Evolutionary conservation across 1,284 basidiomycete genomes (phyloP).

Genomic region (Inonotus hispidus): DNA sequence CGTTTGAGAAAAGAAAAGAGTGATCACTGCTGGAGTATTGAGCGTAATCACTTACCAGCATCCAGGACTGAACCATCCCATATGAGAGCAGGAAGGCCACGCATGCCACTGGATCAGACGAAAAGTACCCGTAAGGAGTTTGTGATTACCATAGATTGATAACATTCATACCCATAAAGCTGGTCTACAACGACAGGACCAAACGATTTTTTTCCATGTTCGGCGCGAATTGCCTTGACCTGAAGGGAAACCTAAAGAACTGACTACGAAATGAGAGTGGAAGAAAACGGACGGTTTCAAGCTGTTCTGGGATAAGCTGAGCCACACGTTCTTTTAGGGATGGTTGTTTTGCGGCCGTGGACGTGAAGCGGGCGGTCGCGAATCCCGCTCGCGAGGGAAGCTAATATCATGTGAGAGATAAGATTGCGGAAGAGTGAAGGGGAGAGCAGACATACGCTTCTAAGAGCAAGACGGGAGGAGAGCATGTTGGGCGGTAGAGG

Average conservation of each 20-base stretch:
- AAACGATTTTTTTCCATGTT: slow-evolving; percentile 86
- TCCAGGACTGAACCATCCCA: slow-evolving; percentile 98
- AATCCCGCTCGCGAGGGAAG: slow-evolving; percentile 12
- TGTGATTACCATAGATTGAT: background rate
- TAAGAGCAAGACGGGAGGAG: slow-evolving; percentile 39
- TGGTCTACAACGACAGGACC: slow-evolving; percentile 90
- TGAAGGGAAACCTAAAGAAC: slow-evolving; percentile 27
- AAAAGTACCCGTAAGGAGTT: background rate
- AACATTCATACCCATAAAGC: slow-evolving; percentile 60
- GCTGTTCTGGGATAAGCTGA: slow-evolving; percentile 85
- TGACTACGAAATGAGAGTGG: background rate
- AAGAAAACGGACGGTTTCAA: slow-evolving; percentile 63
- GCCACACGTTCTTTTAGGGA: slow-evolving; percentile 87
- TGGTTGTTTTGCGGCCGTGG: slow-evolving; percentile 61
- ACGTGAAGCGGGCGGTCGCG: slow-evolving; percentile 47
- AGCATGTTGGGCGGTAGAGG: slow-evolving; percentile 25
- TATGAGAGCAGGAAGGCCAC: slow-evolving; percentile 81
- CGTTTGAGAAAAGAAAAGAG: slow-evolving; percentile 1
- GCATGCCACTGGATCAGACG: slow-evolving; percentile 71
- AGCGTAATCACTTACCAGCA: slow-evolving; percentile 47
- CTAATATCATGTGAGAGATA: background rate
- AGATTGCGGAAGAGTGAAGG: background rate
- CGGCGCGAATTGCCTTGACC: slow-evolving; percentile 80
- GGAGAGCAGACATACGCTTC: slow-evolving; percentile 34
- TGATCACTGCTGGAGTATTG: background rate